These are phyloP conservation scores for Castanea mollissima DNA, from an alignment of 306 rosid genomes.

Conservation along the genomic window DNA sequence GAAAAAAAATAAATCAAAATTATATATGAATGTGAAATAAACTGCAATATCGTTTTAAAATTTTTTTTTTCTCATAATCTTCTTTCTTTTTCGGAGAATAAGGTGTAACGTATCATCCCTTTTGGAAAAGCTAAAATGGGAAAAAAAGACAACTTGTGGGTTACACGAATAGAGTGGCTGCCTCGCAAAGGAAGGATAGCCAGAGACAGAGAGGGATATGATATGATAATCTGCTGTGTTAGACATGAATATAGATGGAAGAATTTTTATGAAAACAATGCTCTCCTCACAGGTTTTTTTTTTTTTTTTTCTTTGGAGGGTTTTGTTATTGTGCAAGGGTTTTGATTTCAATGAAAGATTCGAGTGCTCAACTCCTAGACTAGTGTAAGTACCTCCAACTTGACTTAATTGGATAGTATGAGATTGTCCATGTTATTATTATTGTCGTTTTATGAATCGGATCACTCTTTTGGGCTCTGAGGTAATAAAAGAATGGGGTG, in stretches of 20 bases:
- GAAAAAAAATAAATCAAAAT: background rate
- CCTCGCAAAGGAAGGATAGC: conserved; percentile 23
- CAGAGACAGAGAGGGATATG: conserved; percentile 32
- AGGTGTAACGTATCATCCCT: conserved; percentile 43
- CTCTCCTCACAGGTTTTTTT: background rate
- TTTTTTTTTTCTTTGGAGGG: no score
- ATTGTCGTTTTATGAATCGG: no score
- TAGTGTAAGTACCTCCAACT: no score
- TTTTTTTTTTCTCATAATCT: background rate
- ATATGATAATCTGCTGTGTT: conserved; percentile 18
- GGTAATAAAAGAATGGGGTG: no score
- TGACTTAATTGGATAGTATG: no score
- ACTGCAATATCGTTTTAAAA: conserved; percentile 12
- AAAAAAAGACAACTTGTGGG: background rate
- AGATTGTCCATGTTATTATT: no score
- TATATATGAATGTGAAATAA: background rate
- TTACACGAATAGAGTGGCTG: conserved; percentile 16
- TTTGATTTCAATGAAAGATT: no score
- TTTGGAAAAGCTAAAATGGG: conserved; percentile 15
- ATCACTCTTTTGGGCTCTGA: no score
- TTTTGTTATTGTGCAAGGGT: no score
- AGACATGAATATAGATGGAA: background rate
- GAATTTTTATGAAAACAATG: no score
- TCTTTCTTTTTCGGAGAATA: background rate
- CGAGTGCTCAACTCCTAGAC: no score